Base-by-base conservation (phyloP, 2,329 filamentous ascomycete genomes). In the Alternaria viburni region DNA sequence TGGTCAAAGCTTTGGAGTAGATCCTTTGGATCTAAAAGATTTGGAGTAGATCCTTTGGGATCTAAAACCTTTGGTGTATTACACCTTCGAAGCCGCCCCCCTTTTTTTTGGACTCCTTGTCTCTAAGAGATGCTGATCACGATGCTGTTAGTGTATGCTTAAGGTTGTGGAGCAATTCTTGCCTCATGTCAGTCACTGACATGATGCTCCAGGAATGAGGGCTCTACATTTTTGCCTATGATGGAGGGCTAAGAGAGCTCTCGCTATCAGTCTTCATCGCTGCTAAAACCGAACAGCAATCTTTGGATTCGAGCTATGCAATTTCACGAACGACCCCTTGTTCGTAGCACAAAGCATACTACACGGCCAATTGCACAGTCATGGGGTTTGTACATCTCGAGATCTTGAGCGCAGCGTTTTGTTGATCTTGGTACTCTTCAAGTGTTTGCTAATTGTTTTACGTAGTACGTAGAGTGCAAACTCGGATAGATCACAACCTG, bases 271-370 rank as follows among this genome's bases (percentile, higher is more conserved):
- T 6, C 4, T 41, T 5, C n/a, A 17, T 41, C 36, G 1, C 36
- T 5, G 4, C 36, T 41, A 41, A 17, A 36, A 41, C 2, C 15
- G 7, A 3, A 17, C 1, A 17, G n/a, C n/a, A 41, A 17, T 41
- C n/a, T 5, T 11, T 41, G 4, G 15, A 41, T 17, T 3, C 1
- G 8, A 3, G 32, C 1, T 5, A 1, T 41, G 36, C 36, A 41
- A 41, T 6, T 6, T 0, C n/a, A 0, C 36, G 36, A 41, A 17
- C 9, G 6, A 41, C 3, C 1, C 4, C 1, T 2, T 1, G 3
- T 5, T 41, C 36, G 9, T 10, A 41, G 4, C 36, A 41, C 36
- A 17, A 41, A 1, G 36, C 36, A 41, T 41, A 3, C 1, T 41
- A 41, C 36, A 17, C n/a, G 36, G n/a, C 36, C 3, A 11, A 41